phyloP scores from a whole-genome alignment of 2,329 filamentous ascomycete genomes.

The Akanthomyces dipterigenus region DNA sequence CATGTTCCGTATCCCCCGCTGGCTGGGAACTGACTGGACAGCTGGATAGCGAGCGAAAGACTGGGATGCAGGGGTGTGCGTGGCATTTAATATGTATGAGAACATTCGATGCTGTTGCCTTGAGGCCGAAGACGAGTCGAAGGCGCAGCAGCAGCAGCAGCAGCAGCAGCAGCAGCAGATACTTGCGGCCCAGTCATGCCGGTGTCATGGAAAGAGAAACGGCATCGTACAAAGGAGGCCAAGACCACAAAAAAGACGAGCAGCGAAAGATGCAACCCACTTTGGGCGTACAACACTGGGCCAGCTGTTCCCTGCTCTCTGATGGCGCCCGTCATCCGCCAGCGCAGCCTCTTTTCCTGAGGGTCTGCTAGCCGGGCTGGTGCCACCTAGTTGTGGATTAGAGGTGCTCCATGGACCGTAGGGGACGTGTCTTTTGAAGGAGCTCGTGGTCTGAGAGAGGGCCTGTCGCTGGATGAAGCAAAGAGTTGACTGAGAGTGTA shows the following conservation, averaged over 20 bases:
- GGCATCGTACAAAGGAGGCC: not conserved
- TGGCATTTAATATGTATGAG: not conserved
- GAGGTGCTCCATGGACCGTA: too few relatives aligned
- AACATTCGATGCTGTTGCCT: not conserved
- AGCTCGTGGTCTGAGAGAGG: not conserved
- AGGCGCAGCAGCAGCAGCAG: not conserved
- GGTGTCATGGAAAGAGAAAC: too few relatives aligned
- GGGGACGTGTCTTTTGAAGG: too few relatives aligned
- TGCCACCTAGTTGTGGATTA: too few relatives aligned
- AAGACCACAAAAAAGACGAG: not conserved
- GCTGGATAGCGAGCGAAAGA: not conserved
- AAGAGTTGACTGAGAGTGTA: not conserved
- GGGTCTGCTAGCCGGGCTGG: too few relatives aligned
- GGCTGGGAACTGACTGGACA: not conserved
- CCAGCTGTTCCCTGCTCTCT: not conserved
- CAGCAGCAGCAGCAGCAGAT: not conserved
- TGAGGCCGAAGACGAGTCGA: not conserved
- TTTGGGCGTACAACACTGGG: not conserved
- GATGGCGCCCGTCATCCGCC: not conserved
- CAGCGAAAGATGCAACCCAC: not conserved
- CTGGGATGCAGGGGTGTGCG: not conserved
- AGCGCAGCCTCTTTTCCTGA: not conserved
- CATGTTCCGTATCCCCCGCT: not conserved
- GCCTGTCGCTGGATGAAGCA: not conserved
- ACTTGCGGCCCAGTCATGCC: too few relatives aligned